Conservation (phyloP, 2,329 filamentous ascomycete genomes). For the Ophiostoma triangulosporum region DNA sequence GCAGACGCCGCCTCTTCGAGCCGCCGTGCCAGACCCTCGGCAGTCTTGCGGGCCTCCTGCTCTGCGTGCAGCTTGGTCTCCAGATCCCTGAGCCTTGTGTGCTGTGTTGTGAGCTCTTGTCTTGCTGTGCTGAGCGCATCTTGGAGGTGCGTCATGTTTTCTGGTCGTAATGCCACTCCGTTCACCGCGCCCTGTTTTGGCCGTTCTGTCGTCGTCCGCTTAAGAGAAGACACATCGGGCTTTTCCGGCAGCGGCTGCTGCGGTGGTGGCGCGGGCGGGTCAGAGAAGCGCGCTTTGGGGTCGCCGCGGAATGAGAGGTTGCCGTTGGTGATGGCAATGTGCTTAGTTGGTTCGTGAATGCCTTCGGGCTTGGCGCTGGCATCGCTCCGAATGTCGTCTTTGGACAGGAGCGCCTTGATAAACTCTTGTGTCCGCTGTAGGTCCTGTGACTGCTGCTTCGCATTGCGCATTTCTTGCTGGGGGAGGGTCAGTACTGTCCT, state of each 20-base stretch:
- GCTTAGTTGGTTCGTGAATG: slow-evolving; percentile 13
- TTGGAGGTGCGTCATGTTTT: slow-evolving; percentile 68
- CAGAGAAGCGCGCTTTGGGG: slow-evolving; percentile 72
- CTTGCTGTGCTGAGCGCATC: slow-evolving; percentile 75
- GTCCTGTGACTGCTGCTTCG: slow-evolving; percentile 77
- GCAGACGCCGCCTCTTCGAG: slow-evolving; percentile 41
- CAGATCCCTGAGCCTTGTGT: slow-evolving; percentile 63
- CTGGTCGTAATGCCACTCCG: slow-evolving; percentile 31
- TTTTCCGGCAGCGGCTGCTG: slow-evolving; percentile 91
- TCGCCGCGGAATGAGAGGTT: slow-evolving; percentile 51
- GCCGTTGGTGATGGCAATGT: slow-evolving; percentile 31
- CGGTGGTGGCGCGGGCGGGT: slow-evolving; percentile 84
- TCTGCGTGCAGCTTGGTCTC: slow-evolving; percentile 70
- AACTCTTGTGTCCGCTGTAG: slow-evolving; percentile 72
- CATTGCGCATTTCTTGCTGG: slow-evolving; percentile 80
- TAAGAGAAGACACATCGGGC: slow-evolving; percentile 65
- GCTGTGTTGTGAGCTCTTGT: slow-evolving; percentile 76
- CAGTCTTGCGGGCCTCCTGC: slow-evolving; percentile 64
- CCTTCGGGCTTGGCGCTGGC: slow-evolving; percentile 9
- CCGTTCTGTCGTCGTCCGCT: slow-evolving; percentile 63
- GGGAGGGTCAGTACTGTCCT: slow-evolving; percentile 5
- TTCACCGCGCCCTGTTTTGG: slow-evolving; percentile 33
- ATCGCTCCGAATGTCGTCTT: slow-evolving; percentile 49
- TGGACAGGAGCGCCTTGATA: slow-evolving; percentile 60
- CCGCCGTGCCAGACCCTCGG: slow-evolving; percentile 66